Percentiles rank a stretch among this genome's conserved stretches.
Evolutionary conservation across 2,329 filamentous ascomycete species (phyloP).

Genomic region (Colletotrichum sp.): DNA sequence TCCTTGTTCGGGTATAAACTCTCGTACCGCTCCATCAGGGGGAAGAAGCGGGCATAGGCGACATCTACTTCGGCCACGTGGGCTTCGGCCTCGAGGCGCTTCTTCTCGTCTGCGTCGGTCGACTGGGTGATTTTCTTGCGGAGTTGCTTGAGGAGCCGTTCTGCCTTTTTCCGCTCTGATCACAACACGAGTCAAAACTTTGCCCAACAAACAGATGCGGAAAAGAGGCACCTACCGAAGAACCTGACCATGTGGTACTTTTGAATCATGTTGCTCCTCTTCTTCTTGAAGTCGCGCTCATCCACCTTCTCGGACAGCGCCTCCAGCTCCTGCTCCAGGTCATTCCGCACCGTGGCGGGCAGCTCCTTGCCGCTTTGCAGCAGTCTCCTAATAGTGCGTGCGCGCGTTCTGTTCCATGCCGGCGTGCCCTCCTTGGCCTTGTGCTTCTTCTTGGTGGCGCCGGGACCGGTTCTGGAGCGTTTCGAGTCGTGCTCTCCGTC

Average conservation of each 20-base stretch:
- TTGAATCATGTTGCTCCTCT: slow-evolving; percentile 71
- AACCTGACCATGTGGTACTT: slow-evolving; percentile 87
- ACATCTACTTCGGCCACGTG: slow-evolving; percentile 76
- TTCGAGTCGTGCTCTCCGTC: slow-evolving; percentile 31
- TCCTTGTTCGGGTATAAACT: slow-evolving; percentile 57
- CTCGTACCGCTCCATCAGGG: slow-evolving; percentile 73
- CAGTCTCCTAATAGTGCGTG: slow-evolving; percentile 71
- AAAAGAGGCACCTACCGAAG: slow-evolving; percentile 64
- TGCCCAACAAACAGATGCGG: not conserved
- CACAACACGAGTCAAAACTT: not conserved
- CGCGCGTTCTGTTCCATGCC: slow-evolving; percentile 73
- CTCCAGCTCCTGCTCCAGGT: slow-evolving; percentile 75
- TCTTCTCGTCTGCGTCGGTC: slow-evolving; percentile 55
- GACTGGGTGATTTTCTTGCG: slow-evolving; percentile 60
- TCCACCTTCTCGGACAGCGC: slow-evolving; percentile 69
- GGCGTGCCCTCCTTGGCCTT: slow-evolving; percentile 53
- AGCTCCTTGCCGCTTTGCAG: slow-evolving; percentile 66
- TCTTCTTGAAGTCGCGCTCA: slow-evolving; percentile 64
- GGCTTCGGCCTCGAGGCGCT: slow-evolving; percentile 59
- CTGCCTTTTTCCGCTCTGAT: slow-evolving; percentile 75
- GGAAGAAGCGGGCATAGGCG: slow-evolving; percentile 77
- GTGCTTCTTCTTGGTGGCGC: slow-evolving; percentile 39
- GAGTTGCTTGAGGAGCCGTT: slow-evolving; percentile 69
- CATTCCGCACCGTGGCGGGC: slow-evolving; percentile 70
- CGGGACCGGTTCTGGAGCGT: slow-evolving; percentile 34